Conservation (phyloP, 2,329 filamentous ascomycete genomes). For the Exophiala sp. region DNA sequence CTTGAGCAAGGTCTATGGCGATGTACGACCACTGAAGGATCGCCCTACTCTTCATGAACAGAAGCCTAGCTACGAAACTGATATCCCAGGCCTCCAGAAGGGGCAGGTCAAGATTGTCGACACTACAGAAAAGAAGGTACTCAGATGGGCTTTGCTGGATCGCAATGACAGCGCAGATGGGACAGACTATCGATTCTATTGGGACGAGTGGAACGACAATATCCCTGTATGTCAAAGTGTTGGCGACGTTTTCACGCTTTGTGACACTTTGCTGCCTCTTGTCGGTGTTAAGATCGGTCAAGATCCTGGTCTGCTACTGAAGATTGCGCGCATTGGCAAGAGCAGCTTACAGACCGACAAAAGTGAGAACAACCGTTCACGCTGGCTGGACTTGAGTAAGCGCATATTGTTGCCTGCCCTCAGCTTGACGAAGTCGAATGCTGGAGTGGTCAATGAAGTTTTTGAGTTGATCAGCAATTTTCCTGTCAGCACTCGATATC, state of each 20-base stretch:
- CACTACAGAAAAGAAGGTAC: constrained; percentile 60
- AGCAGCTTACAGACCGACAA: constrained; percentile 68
- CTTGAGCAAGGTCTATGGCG: constrained; percentile 68
- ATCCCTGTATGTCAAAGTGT: constrained; percentile 85
- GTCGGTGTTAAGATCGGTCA: constrained; percentile 87
- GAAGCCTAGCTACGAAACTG: constrained; percentile 52
- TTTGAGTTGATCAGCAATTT: constrained; percentile 80
- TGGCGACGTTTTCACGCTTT: constrained; percentile 85
- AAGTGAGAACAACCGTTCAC: constrained; percentile 65
- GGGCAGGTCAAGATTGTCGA: constrained; percentile 63
- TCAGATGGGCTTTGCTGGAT: constrained; percentile 83
- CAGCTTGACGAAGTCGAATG: constrained; percentile 80
- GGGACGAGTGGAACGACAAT: constrained; percentile 95
- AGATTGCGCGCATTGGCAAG: constrained; percentile 79
- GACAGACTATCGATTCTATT: constrained; percentile 84
- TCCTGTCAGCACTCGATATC: constrained; percentile 72
- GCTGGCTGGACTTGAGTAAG: constrained; percentile 83
- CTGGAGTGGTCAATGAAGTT: constrained; percentile 78
- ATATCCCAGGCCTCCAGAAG: constrained; percentile 67
- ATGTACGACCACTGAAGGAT: constrained; percentile 47
- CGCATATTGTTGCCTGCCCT: constrained; percentile 83
- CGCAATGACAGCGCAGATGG: constrained; percentile 71
- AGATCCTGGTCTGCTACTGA: constrained; percentile 72
- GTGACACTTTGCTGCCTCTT: constrained; percentile 76
- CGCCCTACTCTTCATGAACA: constrained; percentile 45